Percentiles rank a stretch among this genome's conserved stretches.
Evolutionary conservation across 2,329 filamentous ascomycete genomes (phyloP).

Genomic region (Sclerotinia minor): DNA sequence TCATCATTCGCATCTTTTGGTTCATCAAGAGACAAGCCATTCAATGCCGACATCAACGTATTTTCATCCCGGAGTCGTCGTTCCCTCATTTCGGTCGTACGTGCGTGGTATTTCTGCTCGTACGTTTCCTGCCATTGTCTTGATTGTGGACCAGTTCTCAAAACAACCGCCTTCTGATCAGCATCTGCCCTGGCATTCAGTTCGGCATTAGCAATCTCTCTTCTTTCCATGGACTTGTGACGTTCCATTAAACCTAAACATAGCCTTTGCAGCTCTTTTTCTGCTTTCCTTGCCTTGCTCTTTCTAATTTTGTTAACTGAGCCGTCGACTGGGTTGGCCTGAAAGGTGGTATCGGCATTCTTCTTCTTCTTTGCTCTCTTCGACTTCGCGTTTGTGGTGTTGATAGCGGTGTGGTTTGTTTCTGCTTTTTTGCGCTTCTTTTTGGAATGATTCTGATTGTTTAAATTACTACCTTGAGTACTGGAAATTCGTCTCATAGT

Average conservation of each 20-base stretch:
- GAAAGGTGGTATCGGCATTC: not conserved
- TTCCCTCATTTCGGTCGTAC: not conserved
- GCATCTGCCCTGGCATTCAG: not conserved
- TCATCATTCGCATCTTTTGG: not conserved
- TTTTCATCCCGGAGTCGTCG: not conserved
- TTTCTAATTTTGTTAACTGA: not conserved
- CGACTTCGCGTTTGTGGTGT: not conserved
- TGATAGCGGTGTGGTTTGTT: not conserved
- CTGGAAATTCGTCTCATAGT: no score
- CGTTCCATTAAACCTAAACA: not conserved
- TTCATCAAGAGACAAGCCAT: not conserved
- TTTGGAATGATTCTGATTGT: not conserved
- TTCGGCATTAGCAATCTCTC: not conserved
- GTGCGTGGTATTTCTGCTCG: not conserved
- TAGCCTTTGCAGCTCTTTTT: not conserved
- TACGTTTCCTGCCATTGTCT: not conserved
- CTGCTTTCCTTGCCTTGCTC: not conserved
- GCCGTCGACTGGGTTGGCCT: not conserved
- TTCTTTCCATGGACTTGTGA: not conserved
- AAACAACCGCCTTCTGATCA: not conserved
- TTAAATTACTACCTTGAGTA: no score
- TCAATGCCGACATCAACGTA: not conserved
- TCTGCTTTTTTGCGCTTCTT: not conserved
- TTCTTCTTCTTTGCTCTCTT: not conserved
- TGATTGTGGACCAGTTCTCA: not conserved